Evolutionary conservation across 2,329 filamentous ascomycete species (phyloP), one percentile per base, ranked within the genome.

Genomic region (Verticillium dahliae): DNA sequence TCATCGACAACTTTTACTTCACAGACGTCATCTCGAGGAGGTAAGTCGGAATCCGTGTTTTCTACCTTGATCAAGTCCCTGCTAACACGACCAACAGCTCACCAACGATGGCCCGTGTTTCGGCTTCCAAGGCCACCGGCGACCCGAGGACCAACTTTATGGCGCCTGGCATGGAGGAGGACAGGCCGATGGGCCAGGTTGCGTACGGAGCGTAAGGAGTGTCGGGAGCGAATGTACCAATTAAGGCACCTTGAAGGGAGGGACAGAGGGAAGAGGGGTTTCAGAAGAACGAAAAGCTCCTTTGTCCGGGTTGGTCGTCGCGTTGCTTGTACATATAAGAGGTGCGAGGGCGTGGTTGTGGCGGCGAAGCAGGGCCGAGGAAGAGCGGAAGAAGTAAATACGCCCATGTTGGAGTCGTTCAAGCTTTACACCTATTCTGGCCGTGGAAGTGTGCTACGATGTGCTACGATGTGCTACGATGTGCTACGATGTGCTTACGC

Each of bases 71-170:
- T 13, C 33, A 59, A 39, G 27, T 31, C 27, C 4, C 57, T 5
- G 13, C 65, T 62, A 64, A 67, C 67, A 61, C 18, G 15, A n/a
- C 55, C 4, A 13, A 18, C 64, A 96, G 93, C 81, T 97, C 93
- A 65, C 93, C 95, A 59, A 99, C 95, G 62, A 99, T 99, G 95
- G 95, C 95, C 63, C 90, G 95, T 73, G 97, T 92, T 83, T 96
- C 92, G 58, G 94, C 91, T 60, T 90, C 93, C 67, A 98, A 97
- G 85, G 90, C 89, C 62, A 88, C 87, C 10, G 87, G 88, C 64
- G 90, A 92, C 78, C 85, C 89, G 62, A 82, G 90, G 75, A 92
- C 87, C 61, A 91, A 92, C 78, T 85, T 91, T 68, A 89, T 92
- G 88, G 89, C 89, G 60, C 81, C 88, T 27, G 90, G 90, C 60